These are phyloP conservation scores for Naganishia onofrii DNA, from an alignment of 768 basidiomycete genomes.

Conservation along the genomic window DNA sequence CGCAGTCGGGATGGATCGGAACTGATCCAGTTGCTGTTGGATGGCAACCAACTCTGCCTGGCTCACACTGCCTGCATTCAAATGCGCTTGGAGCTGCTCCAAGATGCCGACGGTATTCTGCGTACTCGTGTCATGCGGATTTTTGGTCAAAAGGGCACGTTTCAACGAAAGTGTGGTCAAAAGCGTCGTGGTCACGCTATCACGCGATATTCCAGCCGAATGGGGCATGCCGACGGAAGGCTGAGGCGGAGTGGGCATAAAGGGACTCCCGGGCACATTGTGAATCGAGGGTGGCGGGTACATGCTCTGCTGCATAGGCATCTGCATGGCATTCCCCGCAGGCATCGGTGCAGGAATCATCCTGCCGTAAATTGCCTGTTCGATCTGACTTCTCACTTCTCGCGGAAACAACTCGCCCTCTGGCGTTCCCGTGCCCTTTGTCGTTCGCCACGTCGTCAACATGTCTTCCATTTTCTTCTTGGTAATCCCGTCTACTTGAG, in stretches of 20 bases:
- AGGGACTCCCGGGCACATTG: constrained; percentile 11
- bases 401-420: constrained; percentile 74
- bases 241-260: constrained; percentile 27
- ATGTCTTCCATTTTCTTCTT: constrained; percentile 97
- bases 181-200: constrained; percentile 32
- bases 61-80: constrained; percentile 56
- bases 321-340: neutral
- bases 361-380: constrained; percentile 56
- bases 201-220: constrained; percentile 18
- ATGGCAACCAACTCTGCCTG: constrained; percentile 51
- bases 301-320: constrained; percentile 17
- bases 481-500: constrained; percentile 75
- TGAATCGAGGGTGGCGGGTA: constrained; percentile 4
- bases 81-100: constrained; percentile 22
- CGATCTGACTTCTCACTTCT: constrained; percentile 75
- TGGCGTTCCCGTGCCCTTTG: constrained; percentile 64
- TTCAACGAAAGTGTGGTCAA: constrained; percentile 6
- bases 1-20: constrained; percentile 8
- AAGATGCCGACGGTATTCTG: constrained; percentile 10
- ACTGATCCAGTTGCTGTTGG: constrained; percentile 47
- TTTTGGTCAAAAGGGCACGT: constrained; percentile 10
- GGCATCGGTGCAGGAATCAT: constrained; percentile 13
- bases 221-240: constrained; percentile 12
- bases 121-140: constrained; percentile 16
- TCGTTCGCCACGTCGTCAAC: constrained; percentile 89